These are phyloP conservation scores for Fusarium fujikuroi DNA, from an alignment of 2,329 filamentous ascomycete genomes.

Conservation along the genomic window DNA sequence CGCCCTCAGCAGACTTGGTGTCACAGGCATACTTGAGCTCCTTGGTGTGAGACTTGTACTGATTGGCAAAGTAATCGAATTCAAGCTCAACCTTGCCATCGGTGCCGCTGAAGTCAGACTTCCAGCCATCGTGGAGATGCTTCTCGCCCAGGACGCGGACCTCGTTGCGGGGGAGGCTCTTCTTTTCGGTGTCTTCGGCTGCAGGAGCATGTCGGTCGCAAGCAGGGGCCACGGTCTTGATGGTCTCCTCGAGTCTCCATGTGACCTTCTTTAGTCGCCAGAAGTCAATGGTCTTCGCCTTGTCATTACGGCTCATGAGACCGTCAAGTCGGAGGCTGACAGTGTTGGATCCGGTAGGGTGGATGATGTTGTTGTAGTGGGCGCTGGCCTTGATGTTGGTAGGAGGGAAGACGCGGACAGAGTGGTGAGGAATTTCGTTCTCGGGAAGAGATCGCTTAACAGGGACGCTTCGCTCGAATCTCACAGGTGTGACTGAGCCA, in stretches of 20 bases:
- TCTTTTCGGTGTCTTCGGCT: constrained; percentile 53
- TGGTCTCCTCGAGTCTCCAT: constrained; percentile 92
- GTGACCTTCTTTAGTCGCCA: constrained; percentile 93
- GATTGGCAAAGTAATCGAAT: constrained; percentile 69
- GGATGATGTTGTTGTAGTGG: constrained; percentile 82
- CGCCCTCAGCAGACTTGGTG: constrained; percentile 76
- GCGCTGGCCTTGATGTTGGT: constrained; percentile 92
- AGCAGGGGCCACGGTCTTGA: constrained; percentile 80
- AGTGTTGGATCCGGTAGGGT: constrained; percentile 85
- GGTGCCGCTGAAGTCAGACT: constrained; percentile 69
- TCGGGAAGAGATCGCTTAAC: constrained; percentile 81
- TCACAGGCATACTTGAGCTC: constrained; percentile 78
- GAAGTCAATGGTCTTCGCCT: constrained; percentile 76
- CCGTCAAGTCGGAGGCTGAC: constrained; percentile 86
- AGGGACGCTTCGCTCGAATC: constrained; percentile 73
- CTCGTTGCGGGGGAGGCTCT: constrained; percentile 79
- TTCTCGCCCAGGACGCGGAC: constrained; percentile 81
- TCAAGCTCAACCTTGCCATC: constrained; percentile 79
- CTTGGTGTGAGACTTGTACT: constrained; percentile 57
- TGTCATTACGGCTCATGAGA: constrained; percentile 76
- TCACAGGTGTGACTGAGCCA: constrained; percentile 61
- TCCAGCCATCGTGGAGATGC: constrained; percentile 90
- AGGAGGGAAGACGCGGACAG: constrained; percentile 92
- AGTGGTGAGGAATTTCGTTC: constrained; percentile 84
- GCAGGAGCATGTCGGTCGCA: constrained; percentile 77